Percentiles rank a stretch among this genome's conserved stretches.
Evolutionary conservation across 495 filamentous ascomycete species (phyloP).

Genomic region (Penicillium goetzii): DNA sequence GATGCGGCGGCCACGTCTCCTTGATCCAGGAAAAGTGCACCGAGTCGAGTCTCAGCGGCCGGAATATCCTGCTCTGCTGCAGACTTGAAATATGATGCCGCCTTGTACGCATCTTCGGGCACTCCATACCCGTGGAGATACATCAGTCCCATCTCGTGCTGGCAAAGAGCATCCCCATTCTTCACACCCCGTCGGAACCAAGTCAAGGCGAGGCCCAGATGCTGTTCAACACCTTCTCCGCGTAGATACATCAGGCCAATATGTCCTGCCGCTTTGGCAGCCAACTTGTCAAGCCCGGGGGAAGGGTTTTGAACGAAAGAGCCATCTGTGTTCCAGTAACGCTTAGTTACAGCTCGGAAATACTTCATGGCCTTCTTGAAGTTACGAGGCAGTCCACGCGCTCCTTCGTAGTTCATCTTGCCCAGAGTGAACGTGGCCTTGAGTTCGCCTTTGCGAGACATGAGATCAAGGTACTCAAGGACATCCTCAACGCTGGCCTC

Average conservation of each 20-base stretch:
- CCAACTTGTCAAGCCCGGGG: slow-evolving; percentile 73
- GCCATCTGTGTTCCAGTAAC: slow-evolving; percentile 86
- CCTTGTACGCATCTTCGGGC: slow-evolving; percentile 69
- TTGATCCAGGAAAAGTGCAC: slow-evolving; percentile 88
- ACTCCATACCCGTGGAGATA: slow-evolving; percentile 85
- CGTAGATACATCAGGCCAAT: slow-evolving; percentile 92
- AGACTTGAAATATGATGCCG: slow-evolving; percentile 78
- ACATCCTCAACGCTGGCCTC: slow-evolving; percentile 90
- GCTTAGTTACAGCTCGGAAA: slow-evolving; percentile 78
- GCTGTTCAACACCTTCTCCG: slow-evolving; percentile 86
- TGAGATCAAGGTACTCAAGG: slow-evolving; percentile 89
- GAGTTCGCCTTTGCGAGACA: slow-evolving; percentile 91
- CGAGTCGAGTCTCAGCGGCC: slow-evolving; percentile 80
- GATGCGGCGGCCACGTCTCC: slow-evolving; percentile 75
- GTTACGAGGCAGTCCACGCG: slow-evolving; percentile 72
- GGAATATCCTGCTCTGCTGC: slow-evolving; percentile 85
- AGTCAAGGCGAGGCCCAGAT: slow-evolving; percentile 69
- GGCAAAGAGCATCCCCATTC: slow-evolving; percentile 82
- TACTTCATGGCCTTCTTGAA: slow-evolving; percentile 75
- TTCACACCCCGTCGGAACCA: slow-evolving; percentile 87
- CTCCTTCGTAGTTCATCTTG: slow-evolving; percentile 88
- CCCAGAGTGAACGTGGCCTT: slow-evolving; percentile 90
- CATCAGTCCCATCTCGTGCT: slow-evolving; percentile 85
- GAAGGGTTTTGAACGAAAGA: slow-evolving; percentile 57
- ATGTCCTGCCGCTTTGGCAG: slow-evolving; percentile 87